A percentile compares a stretch with the other conserved stretches of the same genome.
Conservation (phyloP, 2,329 filamentous ascomycete species). For the Trichoderma atrobrunneum region DNA sequence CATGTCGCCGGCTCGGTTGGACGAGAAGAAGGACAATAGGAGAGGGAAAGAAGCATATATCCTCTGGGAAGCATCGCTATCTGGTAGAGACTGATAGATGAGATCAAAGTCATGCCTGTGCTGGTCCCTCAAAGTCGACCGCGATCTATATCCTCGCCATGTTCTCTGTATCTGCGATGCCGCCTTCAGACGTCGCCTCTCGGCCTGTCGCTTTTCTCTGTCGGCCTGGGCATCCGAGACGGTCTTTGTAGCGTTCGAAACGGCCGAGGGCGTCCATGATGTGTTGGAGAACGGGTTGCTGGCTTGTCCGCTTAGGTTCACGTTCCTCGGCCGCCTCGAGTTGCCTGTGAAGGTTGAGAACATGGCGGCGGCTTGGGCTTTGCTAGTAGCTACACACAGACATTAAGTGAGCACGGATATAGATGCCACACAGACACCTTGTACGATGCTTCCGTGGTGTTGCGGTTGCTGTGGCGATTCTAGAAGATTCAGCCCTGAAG, state of each 20-base stretch:
- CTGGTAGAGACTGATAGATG: constrained; percentile 43
- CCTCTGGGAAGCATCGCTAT: constrained; percentile 36
- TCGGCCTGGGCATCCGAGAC: constrained; percentile 86
- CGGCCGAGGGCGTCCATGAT: constrained; percentile 54
- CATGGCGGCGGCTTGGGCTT: constrained; percentile 51
- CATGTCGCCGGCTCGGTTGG: constrained; percentile 45
- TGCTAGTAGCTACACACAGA: constrained; percentile 10
- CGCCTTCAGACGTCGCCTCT: constrained; percentile 74
- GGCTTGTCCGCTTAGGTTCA: constrained; percentile 86
- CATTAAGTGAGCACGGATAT: neutral
- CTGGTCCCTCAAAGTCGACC: constrained; percentile 54
- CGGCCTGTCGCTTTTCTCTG: constrained; percentile 73
- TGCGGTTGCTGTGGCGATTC: constrained; percentile 11
- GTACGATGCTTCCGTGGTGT: neutral
- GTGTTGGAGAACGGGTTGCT: constrained; percentile 74
- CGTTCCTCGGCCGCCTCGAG: constrained; percentile 80
- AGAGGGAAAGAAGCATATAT: constrained; percentile 45
- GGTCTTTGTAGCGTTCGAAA: constrained; percentile 68
- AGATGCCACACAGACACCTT: constrained; percentile 1
- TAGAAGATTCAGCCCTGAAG: constrained; percentile 21
- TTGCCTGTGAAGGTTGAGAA: constrained; percentile 89
- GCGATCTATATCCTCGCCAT: constrained; percentile 74
- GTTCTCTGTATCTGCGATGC: constrained; percentile 70
- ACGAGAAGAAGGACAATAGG: constrained; percentile 50
- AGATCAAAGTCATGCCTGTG: constrained; percentile 64